These are phyloP conservation scores for Vigna angularis DNA, from an alignment of 306 rosid species.

Conservation along the genomic window DNA sequence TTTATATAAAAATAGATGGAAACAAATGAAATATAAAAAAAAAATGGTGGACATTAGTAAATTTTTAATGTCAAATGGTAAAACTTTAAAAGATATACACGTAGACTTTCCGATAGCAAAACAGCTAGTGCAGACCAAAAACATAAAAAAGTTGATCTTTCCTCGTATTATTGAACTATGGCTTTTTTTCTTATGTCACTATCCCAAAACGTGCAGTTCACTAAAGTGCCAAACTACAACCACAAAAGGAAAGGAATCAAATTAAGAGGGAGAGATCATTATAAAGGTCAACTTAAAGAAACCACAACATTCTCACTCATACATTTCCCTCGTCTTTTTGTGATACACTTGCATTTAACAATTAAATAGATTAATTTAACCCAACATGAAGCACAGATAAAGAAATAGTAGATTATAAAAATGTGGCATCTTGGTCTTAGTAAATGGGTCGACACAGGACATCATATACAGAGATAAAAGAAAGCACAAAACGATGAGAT, in stretches of 20 bases:
- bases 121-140: neutral
- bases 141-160: neutral
- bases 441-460: neutral
- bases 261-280: slow-evolving; percentile 34
- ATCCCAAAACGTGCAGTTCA: slow-evolving; percentile 45
- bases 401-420: neutral
- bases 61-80: neutral
- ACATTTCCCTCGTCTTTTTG: neutral
- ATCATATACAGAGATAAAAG: no score
- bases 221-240: slow-evolving; percentile 37
- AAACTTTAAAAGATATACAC: neutral
- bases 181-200: slow-evolving; percentile 44
- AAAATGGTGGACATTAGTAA: neutral
- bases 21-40: neutral
- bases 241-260: slow-evolving; percentile 41
- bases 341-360: neutral
- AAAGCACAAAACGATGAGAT: neutral
- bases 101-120: neutral
- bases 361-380: neutral
- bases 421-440: neutral
- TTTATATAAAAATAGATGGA: neutral
- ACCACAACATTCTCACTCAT: slow-evolving; percentile 23
- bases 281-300: slow-evolving; percentile 40
- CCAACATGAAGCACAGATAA: neutral
- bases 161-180: slow-evolving; percentile 31